Percentiles rank a stretch among this genome's conserved stretches.
These are phyloP conservation scores for Thuidium tamariscinum DNA, from an alignment of 225 moss, liverwort and hornwort genomes.

Conservation along the genomic window DNA sequence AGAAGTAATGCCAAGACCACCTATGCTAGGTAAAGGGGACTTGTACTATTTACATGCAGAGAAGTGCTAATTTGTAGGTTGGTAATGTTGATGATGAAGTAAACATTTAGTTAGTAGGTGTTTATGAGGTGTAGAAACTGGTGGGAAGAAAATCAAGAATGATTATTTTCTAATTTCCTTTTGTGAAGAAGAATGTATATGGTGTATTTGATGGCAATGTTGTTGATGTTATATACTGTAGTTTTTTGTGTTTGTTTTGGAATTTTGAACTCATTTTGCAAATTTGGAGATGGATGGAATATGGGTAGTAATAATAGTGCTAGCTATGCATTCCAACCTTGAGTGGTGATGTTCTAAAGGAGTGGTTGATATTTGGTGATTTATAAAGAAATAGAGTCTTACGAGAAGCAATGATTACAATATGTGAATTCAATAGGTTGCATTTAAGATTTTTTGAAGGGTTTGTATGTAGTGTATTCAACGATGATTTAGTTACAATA, in stretches of 20 bases:
- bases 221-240: not conserved
- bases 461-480: fast-evolving
- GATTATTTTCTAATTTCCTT: not conserved
- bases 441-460: not conserved
- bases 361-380: not conserved
- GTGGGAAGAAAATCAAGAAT: fast-evolving
- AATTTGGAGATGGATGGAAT: not conserved
- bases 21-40: fast-evolving
- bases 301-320: fast-evolving
- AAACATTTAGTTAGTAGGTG: not conserved
- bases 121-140: not conserved
- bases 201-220: not conserved
- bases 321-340: not conserved
- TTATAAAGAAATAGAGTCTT: not conserved
- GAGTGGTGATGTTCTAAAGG: not conserved
- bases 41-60: not conserved
- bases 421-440: not conserved
- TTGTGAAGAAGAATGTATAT: not conserved
- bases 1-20: not conserved
- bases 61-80: not conserved
- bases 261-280: not conserved
- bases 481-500: too few species aligned
- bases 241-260: not conserved
- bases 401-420: not conserved
- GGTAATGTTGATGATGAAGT: not conserved